Base-by-base conservation (phyloP, 2,329 filamentous ascomycete species). In the Verticillium nonalfalfae region DNA sequence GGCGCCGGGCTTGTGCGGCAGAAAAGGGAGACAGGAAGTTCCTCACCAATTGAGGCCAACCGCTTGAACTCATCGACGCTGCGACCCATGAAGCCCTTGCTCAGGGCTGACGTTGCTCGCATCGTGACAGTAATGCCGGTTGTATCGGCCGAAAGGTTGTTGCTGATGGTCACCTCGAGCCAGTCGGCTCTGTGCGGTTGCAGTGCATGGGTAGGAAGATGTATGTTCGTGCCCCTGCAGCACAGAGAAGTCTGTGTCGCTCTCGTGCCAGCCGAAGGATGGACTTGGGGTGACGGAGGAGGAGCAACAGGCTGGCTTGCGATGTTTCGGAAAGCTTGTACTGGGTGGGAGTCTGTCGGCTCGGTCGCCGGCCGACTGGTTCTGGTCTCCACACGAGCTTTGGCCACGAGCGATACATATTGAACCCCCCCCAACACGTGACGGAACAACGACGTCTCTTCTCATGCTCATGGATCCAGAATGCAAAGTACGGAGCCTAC, bases 1-100 rank as follows among this genome's bases (percentile, higher is more conserved):
- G 11, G 40, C 18, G 11, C n/a, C 4, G n/a, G n/a, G n/a, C 6
- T 21, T 9, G 18, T n/a, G n/a, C 45, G 34, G 31, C 13, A 39
- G n/a, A 13, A 15, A 13, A 3, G 40, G 26, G 26, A 3, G 26
- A 26, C 26, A 26, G 26, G 26, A 26, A 26, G 11, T 10, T 1
- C 10, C 73, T 7, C 75, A 87, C 85, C 81, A 66, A 87, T 82
- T 21, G 76, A 75, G 1, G 84, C 79, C 52, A 84, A 76, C 54
- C 85, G 78, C 69, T 79, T 82, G 63, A 88, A 78, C 70, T 88
- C 85, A 58, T 88, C 84, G 40, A 85, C 56, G 67, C 84, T 88
- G 52, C 86, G 80, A 61, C 77, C 77, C 66, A 81, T 75, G 69
- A 89, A 85, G 74, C 83, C 80, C 71, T 79, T 84, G 63, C 74